A percentile compares a stretch with the other conserved stretches of the same genome.
phyloP scores from a whole-genome alignment of 164 flowering plant genomes.

The Berberis vulgaris region DNA sequence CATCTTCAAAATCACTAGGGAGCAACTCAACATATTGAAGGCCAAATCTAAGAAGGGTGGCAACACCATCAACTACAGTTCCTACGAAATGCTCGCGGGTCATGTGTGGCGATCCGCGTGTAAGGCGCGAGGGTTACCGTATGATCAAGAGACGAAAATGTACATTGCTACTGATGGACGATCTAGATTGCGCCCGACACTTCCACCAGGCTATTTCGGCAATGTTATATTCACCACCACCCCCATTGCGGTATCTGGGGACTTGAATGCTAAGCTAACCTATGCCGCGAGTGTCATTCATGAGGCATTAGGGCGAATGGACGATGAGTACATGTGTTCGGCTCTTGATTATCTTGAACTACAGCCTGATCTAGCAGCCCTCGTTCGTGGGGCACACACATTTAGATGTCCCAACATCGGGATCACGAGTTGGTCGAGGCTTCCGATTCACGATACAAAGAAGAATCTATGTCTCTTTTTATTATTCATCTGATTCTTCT shows the following conservation, averaged over 20 bases:
- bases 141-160: constrained; percentile 36
- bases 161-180: constrained; percentile 48
- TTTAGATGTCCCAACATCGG: constrained; percentile 40
- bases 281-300: constrained; percentile 38
- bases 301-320: constrained; percentile 41
- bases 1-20: constrained; percentile 34
- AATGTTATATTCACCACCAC: constrained; percentile 44
- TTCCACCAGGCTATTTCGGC: constrained; percentile 45
- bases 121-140: constrained; percentile 32
- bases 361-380: constrained; percentile 46
- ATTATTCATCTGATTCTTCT: too few relatives aligned
- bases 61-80: constrained; percentile 26
- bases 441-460: constrained; percentile 24
- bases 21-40: constrained; percentile 36
- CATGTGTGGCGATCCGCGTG: constrained; percentile 42
- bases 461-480: too few relatives aligned
- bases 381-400: constrained; percentile 44
- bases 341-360: constrained; percentile 60
- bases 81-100: constrained; percentile 45
- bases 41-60: constrained; percentile 35
- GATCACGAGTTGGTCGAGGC: constrained; percentile 34
- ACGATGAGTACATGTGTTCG: constrained; percentile 46
- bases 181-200: constrained; percentile 25
- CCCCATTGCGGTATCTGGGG: constrained; percentile 32
- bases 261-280: constrained; percentile 28